A percentile compares a stretch with the other conserved stretches of the same genome.
These are phyloP conservation scores for Zea luxurians DNA, from an alignment of 176 grass and related monocot species.

Conservation along the genomic window DNA sequence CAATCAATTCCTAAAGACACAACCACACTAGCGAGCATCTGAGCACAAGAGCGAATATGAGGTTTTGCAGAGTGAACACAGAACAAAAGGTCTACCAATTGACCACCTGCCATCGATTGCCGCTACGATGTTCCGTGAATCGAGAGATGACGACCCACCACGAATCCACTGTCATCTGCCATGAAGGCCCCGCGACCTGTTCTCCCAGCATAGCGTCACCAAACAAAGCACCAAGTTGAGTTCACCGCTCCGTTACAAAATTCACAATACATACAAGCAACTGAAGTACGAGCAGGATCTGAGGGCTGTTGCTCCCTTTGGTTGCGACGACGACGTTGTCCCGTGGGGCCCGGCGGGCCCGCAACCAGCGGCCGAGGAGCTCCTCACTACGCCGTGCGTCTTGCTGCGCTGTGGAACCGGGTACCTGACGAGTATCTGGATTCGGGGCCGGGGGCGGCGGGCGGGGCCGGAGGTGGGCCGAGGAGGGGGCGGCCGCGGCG, in stretches of 20 bases:
- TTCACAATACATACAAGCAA: not conserved
- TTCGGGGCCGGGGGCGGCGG: too few species aligned
- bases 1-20: not conserved
- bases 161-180: slow-evolving; percentile 93
- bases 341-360: slow-evolving; percentile 43
- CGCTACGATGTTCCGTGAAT: slow-evolving; percentile 58
- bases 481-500: too few species aligned
- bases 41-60: not conserved
- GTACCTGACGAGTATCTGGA: slow-evolving; percentile 29
- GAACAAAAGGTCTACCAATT: not conserved
- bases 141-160: slow-evolving; percentile 55
- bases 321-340: slow-evolving; percentile 68
- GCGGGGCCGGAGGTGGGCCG: too few species aligned
- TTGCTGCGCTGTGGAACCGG: slow-evolving; percentile 66
- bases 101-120: slow-evolving; percentile 52
- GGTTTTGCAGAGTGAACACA: not conserved
- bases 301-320: slow-evolving; percentile 42
- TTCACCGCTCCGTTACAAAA: not conserved
- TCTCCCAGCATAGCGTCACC: slow-evolving; percentile 1
- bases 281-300: too few species aligned
- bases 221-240: not conserved
- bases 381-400: slow-evolving; percentile 79
- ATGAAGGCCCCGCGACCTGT: slow-evolving; percentile 81
- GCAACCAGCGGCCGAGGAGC: slow-evolving; percentile 70
- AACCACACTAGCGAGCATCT: not conserved